phyloP scores from a whole-genome alignment of 139 green algal genomes.

The Chlorella sp. region DNA sequence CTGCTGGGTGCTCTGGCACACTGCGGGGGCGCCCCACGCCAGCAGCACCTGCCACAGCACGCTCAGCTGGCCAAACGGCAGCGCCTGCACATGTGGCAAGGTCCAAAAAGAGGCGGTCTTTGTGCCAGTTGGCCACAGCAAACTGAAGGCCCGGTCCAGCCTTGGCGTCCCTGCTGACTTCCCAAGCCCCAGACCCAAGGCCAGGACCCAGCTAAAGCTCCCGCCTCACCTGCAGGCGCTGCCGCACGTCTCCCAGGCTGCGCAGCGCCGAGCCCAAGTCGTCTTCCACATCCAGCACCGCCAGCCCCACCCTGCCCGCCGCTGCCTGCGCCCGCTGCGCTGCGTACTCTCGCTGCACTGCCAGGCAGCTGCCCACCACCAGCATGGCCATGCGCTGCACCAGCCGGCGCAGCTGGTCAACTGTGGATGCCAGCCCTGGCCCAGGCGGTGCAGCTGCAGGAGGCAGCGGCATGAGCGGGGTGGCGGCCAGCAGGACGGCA shows the following conservation, averaged over 20 bases:
- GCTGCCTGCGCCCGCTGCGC: background rate
- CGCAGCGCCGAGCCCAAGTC: background rate
- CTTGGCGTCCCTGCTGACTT: too few species aligned
- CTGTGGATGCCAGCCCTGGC: background rate
- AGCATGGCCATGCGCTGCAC: background rate
- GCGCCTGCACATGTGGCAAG: background rate
- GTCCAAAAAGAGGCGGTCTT: too few species aligned
- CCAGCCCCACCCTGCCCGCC: background rate
- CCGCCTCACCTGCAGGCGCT: background rate
- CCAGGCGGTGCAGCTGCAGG: background rate
- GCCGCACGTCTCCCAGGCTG: background rate
- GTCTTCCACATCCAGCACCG: background rate
- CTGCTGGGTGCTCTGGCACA: background rate
- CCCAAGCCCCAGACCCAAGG: background rate
- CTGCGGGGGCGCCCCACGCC: background rate
- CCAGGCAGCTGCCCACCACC: background rate
- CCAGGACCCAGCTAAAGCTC: too few species aligned
- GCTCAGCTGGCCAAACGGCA: conserved; percentile 2
- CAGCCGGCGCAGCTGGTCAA: background rate
- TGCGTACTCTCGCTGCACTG: background rate
- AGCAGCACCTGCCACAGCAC: conserved; percentile 7
- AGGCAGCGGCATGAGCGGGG: background rate
- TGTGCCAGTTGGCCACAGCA: too few species aligned
- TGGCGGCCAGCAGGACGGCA: background rate
- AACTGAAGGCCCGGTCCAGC: too few species aligned